Conservation (phyloP, 2,329 filamentous ascomycete genomes). For the Verticillium klebahnii region DNA sequence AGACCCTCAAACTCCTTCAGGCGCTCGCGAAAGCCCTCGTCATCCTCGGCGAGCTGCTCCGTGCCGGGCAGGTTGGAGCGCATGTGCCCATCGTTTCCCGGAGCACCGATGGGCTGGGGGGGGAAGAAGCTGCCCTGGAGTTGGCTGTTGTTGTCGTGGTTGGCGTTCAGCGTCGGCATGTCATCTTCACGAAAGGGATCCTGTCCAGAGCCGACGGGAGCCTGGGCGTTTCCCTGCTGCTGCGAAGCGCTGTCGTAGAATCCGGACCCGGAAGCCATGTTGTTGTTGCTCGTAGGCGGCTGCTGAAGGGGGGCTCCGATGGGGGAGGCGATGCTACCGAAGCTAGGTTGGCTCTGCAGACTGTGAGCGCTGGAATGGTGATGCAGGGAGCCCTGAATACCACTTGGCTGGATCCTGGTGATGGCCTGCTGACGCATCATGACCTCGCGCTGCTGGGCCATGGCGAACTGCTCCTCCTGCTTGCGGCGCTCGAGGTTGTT, state of each 20-base stretch:
- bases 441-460: constrained; percentile 93
- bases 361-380: constrained; percentile 95
- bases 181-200: constrained; percentile 69
- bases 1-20: constrained; percentile 80
- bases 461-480: constrained; percentile 95
- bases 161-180: constrained; percentile 56
- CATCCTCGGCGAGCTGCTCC: constrained; percentile 47
- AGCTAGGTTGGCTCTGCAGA: constrained; percentile 94
- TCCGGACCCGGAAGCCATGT: constrained; percentile 55
- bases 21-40: constrained; percentile 62
- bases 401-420: constrained; percentile 59
- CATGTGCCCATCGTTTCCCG: constrained; percentile 30
- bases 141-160: constrained; percentile 37
- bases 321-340: constrained; percentile 89
- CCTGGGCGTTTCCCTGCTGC: constrained; percentile 32
- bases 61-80: constrained; percentile 44
- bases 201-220: constrained; percentile 22
- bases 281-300: constrained; percentile 51
- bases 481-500: constrained; percentile 95
- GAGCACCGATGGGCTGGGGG: constrained; percentile 32
- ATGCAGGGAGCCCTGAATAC: constrained; percentile 50
- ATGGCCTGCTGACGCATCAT: constrained; percentile 81
- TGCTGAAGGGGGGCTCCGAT: constrained; percentile 50
- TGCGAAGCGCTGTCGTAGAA: constrained; percentile 61
- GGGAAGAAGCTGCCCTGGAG: constrained; percentile 17